Evolutionary conservation across 129 eudicot genomes (phyloP).

Genomic region (Lonicera japonica): DNA sequence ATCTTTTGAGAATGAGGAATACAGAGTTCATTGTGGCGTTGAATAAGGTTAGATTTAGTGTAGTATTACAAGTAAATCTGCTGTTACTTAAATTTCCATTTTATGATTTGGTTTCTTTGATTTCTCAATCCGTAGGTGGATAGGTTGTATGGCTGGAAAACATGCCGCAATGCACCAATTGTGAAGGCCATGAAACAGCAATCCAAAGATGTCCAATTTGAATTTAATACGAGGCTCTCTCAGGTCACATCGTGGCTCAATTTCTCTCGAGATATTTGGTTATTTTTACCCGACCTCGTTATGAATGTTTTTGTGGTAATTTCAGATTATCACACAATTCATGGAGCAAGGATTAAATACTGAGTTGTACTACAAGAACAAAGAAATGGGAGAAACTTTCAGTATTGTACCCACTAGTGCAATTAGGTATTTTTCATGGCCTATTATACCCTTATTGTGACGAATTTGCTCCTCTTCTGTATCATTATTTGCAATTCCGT

Average conservation of each 20-base stretch:
- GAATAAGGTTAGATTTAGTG: slow-evolving; percentile 54
- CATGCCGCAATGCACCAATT: slow-evolving; percentile 84
- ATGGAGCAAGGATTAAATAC: slow-evolving; percentile 95
- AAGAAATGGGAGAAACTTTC: slow-evolving; percentile 86
- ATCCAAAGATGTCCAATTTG: slow-evolving; percentile 64
- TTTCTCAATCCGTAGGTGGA: slow-evolving; percentile 51
- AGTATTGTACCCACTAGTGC: slow-evolving; percentile 97
- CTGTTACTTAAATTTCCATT: neutral
- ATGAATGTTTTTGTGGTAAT: slow-evolving; percentile 12
- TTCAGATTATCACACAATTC: slow-evolving; percentile 72
- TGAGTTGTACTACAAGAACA: slow-evolving; percentile 81
- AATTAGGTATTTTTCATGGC: slow-evolving; percentile 46
- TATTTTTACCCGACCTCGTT: slow-evolving; percentile 1
- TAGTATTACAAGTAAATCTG: neutral
- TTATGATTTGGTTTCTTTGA: slow-evolving; percentile 7
- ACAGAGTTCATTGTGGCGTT: slow-evolving; percentile 90
- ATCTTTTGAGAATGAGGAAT: slow-evolving; percentile 79
- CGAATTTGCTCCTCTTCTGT: neutral
- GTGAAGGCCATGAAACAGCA: slow-evolving; percentile 84
- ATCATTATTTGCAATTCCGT: slow-evolving; percentile 5
- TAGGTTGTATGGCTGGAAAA: slow-evolving; percentile 87
- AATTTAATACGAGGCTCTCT: slow-evolving; percentile 64
- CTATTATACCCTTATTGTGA: neutral
- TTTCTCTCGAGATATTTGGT: neutral
- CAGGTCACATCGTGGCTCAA: slow-evolving; percentile 27